Evolutionary conservation across 1,284 basidiomycete species (phyloP), one percentile per base, ranked within the genome.

Genomic region (Moesziomyces sp.): DNA sequence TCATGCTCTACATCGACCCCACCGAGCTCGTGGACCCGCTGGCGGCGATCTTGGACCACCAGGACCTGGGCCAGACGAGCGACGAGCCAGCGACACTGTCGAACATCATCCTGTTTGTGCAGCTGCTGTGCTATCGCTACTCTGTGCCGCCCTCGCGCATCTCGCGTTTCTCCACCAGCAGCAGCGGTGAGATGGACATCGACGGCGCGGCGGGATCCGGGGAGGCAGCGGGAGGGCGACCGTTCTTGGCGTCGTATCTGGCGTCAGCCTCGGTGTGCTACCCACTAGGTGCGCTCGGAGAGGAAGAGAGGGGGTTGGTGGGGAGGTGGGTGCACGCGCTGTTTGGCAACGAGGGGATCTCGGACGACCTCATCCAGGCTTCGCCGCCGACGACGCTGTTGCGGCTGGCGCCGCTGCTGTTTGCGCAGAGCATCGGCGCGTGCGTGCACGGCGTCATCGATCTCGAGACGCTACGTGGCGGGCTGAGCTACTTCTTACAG

Each of bases 401-500:
- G 35, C 77, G 81, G 8, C 82, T 88, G 3, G 83, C 86, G 0
- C 83, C 87, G 0, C 85, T 86, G 1, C 79, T 88, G n/a, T 85
- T 87, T 30, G 83, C 86, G 14, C 87, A 88, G 63, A 84, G 85
- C 6, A 84, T 87, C 53, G 65, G 78, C 3, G 87, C 87, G 0
- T 84, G 84, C 23, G 77, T 84, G 9, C 67, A 81, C 0, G 86
- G 86, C 23, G 78, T 86, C 14, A 86, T 88, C 52, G 87, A 87
- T 62, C 72, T 85, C 7, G 87, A 88, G 46, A 86, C 85, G 10
- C 84, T 88, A 3, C 84, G 85, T 35, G 84, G 85, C 23, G 87
- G 87, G 1, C 78, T 88, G 18, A 86, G 86, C 9, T 88, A 87
- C 80, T 88, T 88, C 63, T 83, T 86, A 2, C 86, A 88, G 67